Percentiles rank a stretch among this genome's conserved stretches.
phyloP scores from a whole-genome alignment of 768 basidiomycete species.

The Psilocybe sp. region DNA sequence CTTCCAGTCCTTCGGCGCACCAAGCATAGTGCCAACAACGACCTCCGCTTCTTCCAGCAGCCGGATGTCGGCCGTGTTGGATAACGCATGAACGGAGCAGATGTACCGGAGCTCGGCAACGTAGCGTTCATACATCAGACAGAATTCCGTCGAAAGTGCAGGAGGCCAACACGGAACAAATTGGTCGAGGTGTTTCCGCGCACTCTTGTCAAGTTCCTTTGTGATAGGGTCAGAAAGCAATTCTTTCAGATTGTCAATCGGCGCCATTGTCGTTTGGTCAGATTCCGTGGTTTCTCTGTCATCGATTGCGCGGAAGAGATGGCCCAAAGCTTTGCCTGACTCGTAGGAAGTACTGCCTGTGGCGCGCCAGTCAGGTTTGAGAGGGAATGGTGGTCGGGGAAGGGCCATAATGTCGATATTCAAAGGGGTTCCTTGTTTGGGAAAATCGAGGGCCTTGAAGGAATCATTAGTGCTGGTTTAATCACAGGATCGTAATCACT shows the following conservation, averaged over 20 bases:
- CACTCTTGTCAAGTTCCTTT: slow-evolving; percentile 22
- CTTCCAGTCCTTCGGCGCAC: slow-evolving; percentile 59
- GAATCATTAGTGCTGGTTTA: background rate
- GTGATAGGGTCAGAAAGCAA: slow-evolving; percentile 36
- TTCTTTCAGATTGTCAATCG: slow-evolving; percentile 1
- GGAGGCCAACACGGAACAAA: slow-evolving; percentile 20
- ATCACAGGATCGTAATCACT: background rate
- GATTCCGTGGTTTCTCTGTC: slow-evolving; percentile 20
- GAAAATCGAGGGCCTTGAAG: slow-evolving; percentile 72
- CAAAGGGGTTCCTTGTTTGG: slow-evolving; percentile 72
- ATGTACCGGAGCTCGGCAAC: slow-evolving; percentile 69
- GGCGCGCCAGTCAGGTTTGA: slow-evolving; percentile 79
- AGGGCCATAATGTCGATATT: slow-evolving; percentile 41
- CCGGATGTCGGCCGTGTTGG: slow-evolving; percentile 49
- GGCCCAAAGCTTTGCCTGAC: slow-evolving; percentile 68
- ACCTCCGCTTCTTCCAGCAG: slow-evolving; percentile 68
- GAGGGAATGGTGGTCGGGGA: slow-evolving; percentile 55
- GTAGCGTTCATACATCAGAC: slow-evolving; percentile 33
- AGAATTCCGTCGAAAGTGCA: slow-evolving; percentile 39
- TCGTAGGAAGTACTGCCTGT: slow-evolving; percentile 53
- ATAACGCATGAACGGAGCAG: slow-evolving; percentile 62
- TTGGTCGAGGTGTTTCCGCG: slow-evolving; percentile 28
- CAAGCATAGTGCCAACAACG: slow-evolving; percentile 71
- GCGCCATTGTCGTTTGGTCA: slow-evolving; percentile 13
- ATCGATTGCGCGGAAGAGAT: slow-evolving; percentile 62